Evolutionary conservation across 106 monocot species (phyloP).

Genomic region (Phalaenopsis aphrodite): DNA sequence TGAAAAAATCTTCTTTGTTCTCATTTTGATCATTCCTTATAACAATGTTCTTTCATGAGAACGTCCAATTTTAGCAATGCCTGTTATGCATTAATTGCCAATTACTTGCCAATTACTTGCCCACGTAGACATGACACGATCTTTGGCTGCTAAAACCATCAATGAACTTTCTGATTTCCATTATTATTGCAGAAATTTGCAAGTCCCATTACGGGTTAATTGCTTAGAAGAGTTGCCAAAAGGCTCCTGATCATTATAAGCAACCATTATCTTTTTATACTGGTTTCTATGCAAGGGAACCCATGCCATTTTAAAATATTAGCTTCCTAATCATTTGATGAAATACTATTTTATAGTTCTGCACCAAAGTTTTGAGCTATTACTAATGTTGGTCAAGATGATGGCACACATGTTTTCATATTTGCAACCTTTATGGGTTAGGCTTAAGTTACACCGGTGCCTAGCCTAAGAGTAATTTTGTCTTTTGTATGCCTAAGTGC

Average conservation of each 20-base stretch:
- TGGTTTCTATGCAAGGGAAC: background rate
- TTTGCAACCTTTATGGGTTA: background rate
- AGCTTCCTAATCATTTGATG: background rate
- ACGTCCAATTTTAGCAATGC: too few relatives aligned
- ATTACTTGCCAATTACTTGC: too few relatives aligned
- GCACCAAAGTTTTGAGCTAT: background rate
- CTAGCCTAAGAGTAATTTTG: too few relatives aligned
- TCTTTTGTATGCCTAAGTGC: too few relatives aligned
- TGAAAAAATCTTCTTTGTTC: background rate
- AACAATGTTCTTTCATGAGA: background rate
- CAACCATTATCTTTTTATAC: background rate
- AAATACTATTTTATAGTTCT: background rate
- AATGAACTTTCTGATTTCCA: background rate
- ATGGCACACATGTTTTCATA: background rate
- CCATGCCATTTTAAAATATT: background rate
- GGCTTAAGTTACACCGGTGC: too few relatives aligned
- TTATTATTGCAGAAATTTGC: background rate
- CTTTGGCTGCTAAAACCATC: too few relatives aligned
- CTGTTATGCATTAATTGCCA: too few relatives aligned
- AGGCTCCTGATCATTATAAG: background rate
- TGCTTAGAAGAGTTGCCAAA: too few relatives aligned
- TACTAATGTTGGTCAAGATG: background rate
- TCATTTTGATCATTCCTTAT: background rate
- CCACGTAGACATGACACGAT: too few relatives aligned
- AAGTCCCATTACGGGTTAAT: background rate